Percentiles rank a stretch among this genome's conserved stretches.
phyloP scores from a whole-genome alignment of 2,329 filamentous ascomycete genomes.

The Scedosporium apiospermum region DNA sequence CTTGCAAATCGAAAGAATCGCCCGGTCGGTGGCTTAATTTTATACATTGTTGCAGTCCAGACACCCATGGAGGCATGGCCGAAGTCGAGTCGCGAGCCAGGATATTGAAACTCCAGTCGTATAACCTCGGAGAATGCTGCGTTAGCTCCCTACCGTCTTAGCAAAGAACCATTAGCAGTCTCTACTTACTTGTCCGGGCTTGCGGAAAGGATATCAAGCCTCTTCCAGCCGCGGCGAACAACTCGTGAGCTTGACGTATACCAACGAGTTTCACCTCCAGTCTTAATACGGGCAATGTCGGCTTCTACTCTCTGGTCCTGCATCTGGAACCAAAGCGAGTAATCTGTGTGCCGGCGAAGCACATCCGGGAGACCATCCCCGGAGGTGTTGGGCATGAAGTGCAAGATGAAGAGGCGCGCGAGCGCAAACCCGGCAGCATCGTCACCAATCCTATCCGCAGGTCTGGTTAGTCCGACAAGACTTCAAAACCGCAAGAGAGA shows the following conservation, averaged over 20 bases:
- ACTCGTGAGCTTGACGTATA: neutral
- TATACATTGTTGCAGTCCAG: neutral
- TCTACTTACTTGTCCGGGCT: neutral
- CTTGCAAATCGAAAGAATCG: neutral
- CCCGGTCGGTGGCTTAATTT: neutral
- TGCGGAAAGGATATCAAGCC: neutral
- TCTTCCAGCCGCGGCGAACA: neutral
- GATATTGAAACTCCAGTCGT: slow-evolving; percentile 1
- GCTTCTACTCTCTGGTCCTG: neutral
- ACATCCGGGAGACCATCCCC: neutral
- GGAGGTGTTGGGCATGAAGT: neutral
- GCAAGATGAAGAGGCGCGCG: neutral
- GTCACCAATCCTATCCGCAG: neutral
- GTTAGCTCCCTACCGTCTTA: neutral
- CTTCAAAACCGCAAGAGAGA: neutral
- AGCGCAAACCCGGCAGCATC: neutral
- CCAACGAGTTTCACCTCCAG: neutral
- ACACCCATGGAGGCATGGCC: neutral
- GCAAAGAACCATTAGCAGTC: neutral
- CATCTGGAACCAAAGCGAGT: neutral
- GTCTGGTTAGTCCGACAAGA: neutral
- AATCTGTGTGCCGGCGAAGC: neutral
- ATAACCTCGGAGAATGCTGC: neutral
- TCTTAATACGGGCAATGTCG: neutral
- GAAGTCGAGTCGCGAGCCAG: neutral